phyloP scores from a whole-genome alignment of 805 yeast species.

The Lipomyces oligophaga region DNA sequence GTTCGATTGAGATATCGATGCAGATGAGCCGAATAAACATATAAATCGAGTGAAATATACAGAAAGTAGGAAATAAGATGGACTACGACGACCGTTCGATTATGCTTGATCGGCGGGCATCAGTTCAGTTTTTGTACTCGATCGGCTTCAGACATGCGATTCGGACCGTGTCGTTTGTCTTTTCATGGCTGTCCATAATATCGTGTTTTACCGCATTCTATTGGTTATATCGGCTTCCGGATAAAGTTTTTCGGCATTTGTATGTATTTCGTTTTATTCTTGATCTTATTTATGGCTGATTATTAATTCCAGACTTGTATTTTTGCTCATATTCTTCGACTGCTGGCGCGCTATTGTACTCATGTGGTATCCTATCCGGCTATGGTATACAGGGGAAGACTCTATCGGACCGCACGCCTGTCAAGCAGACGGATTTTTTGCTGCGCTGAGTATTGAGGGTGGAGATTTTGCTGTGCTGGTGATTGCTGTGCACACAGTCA shows the following conservation, averaged over 20 bases:
- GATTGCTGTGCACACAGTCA: constrained; percentile 77
- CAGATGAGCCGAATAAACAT: too few relatives aligned
- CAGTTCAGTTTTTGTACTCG: constrained; percentile 3
- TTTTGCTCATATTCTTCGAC: constrained; percentile 67
- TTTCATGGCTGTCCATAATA: constrained; percentile 49
- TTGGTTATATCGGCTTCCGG: constrained; percentile 39
- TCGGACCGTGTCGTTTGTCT: constrained; percentile 23
- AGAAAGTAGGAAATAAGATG: too few relatives aligned
- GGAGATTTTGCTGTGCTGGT: constrained; percentile 78
- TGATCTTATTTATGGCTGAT: background rate
- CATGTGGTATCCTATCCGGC: constrained; percentile 55
- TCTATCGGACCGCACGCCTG: constrained; percentile 21
- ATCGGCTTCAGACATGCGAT: constrained; percentile 11
- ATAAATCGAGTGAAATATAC: too few relatives aligned
- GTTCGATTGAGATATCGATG: too few relatives aligned
- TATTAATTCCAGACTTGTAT: constrained; percentile 55
- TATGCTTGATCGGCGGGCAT: too few relatives aligned
- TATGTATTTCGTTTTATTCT: background rate
- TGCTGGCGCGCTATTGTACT: constrained; percentile 67
- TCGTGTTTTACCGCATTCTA: constrained; percentile 61
- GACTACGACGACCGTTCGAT: too few relatives aligned
- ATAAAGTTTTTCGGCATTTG: constrained; percentile 33
- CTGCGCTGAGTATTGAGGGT: constrained; percentile 36
- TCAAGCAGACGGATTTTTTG: constrained; percentile 26
- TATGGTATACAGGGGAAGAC: constrained; percentile 25